phyloP scores from a whole-genome alignment of 208 protist genomes.

The Wallacemonas sp. region DNA sequence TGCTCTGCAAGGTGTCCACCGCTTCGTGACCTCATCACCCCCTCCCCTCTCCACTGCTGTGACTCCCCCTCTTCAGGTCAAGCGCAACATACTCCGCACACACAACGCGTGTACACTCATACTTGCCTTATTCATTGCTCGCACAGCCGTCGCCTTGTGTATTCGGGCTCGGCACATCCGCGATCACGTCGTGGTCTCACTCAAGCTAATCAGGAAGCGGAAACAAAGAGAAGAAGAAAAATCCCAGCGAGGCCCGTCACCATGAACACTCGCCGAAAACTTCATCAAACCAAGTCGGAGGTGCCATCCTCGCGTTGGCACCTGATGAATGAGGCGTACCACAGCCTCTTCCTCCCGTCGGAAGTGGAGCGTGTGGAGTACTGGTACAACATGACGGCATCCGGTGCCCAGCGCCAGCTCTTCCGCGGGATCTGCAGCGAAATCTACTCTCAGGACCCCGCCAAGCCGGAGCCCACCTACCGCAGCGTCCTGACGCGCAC shows the following conservation, averaged over 20 bases:
- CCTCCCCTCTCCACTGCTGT: no score
- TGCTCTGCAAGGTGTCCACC: no score
- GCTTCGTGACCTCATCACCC: no score
- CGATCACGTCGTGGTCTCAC: no score
- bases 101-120: no score
- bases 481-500: conserved; percentile 25
- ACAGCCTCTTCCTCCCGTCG: conserved; percentile 49
- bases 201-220: not conserved
- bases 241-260: not conserved
- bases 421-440: conserved; percentile 79
- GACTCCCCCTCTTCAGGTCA: no score
- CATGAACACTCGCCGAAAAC: conserved; percentile 80
- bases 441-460: conserved; percentile 53
- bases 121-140: no score
- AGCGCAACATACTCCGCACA: no score
- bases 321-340: conserved; percentile 80
- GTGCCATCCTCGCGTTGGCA: conserved; percentile 69
- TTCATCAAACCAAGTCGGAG: conserved; percentile 42
- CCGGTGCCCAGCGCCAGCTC: conserved; percentile 55
- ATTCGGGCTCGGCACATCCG: no score
- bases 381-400: conserved; percentile 88
- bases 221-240: not conserved
- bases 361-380: conserved; percentile 61
- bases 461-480: conserved; percentile 30
- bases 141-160: no score